Evolutionary conservation across 2,329 filamentous ascomycete genomes (phyloP), one percentile per base, ranked within the genome.

Genomic region (Tympanopsis confertula): DNA sequence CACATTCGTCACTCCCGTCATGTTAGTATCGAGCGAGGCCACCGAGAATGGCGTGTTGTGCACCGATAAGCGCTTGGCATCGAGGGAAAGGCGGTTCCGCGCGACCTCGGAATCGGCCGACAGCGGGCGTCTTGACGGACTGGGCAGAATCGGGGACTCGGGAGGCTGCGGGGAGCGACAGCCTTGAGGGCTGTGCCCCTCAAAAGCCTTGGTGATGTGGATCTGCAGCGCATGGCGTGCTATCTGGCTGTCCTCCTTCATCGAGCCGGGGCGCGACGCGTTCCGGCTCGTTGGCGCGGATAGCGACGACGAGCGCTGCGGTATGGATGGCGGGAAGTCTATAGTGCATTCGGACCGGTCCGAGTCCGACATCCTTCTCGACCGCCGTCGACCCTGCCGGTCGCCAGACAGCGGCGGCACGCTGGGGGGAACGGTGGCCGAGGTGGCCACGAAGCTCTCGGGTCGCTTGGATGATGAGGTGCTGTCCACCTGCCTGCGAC

Each of bases 21-120:
- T n/a, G 22, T 7, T 26, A n/a, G 54, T 56, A 13, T 78, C 75
- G 35, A 78, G 64, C 0, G 76, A 81, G 1, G 63, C 61, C 40
- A 73, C 59, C 2, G 76, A 81, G 46, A 80, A 79, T 3, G 76
- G 76, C 0, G 76, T 79, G 44, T 70, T 70, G 43, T 73, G 66
- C 4, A 68, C 63, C 4, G 71, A 70, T 28, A 70, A 58, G 36
- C 68, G 65, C 45, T 65, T 71, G 32, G 65, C 63, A 39, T 68
- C 69, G 44, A 69, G 62, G 12, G 63, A 65, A 40, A 76, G 73
- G 4, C 69, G 69, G 43, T 71, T 68, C 12, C 61, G 63, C 42
- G 74, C 70, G 29, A 68, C 56, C 29, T n/a, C 61, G 62, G 38
- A 61, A 50, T 22, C 50, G 56, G 39, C 58, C 46, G 18, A 52